Conservation (phyloP, 441 rosid species). For the Bocquillonia castaneifolia region DNA sequence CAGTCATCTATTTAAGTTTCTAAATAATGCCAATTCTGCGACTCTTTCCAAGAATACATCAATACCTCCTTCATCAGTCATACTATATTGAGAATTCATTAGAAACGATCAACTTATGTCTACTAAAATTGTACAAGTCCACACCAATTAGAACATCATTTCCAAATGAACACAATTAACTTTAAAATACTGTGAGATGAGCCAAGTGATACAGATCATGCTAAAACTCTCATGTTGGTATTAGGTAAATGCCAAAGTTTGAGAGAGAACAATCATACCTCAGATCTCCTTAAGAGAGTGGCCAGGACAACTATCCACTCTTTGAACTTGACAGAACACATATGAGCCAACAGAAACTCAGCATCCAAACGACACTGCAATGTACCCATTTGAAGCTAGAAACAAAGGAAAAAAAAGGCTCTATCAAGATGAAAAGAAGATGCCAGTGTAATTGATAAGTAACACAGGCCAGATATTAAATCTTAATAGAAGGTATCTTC, state of each 20-base stretch:
- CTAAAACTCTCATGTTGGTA: not conserved
- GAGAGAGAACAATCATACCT: slow-evolving; percentile 45
- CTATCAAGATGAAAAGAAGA: slow-evolving; percentile 17
- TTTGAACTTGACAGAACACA: slow-evolving; percentile 98
- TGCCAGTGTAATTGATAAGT: not conserved
- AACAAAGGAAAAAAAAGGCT: not conserved
- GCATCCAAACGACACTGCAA: slow-evolving; percentile 94
- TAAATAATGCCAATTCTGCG: not conserved
- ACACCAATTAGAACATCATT: not conserved
- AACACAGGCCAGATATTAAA: not conserved
- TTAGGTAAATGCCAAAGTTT: not conserved
- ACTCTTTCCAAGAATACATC: not conserved
- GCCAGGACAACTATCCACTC: slow-evolving; percentile 99
- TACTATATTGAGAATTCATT: not conserved
- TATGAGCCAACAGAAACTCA: slow-evolving; percentile 92
- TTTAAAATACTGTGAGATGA: not conserved
- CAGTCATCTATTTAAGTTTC: not conserved
- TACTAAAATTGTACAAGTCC: not conserved
- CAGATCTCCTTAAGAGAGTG: slow-evolving; percentile 81
- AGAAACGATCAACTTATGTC: not conserved
- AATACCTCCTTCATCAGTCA: not conserved
- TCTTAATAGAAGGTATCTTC: not conserved
- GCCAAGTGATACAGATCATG: not conserved
- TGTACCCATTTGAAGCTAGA: slow-evolving; percentile 91
- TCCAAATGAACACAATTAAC: not conserved